phyloP scores from a whole-genome alignment of 2,329 filamentous ascomycete genomes.

The Alternaria sp. region DNA sequence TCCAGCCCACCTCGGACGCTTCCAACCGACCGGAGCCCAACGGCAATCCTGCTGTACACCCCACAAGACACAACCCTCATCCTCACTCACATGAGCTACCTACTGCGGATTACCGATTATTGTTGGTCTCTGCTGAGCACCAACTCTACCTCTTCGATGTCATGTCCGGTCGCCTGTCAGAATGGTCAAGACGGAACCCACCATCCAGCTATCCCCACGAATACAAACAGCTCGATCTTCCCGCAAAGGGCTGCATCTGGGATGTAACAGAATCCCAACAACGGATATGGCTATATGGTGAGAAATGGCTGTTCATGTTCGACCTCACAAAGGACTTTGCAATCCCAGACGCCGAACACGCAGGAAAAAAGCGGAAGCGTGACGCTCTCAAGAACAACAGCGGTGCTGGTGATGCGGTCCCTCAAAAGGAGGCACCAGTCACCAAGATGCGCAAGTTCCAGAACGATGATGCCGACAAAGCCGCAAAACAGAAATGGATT shows the following conservation, averaged over 20 bases:
- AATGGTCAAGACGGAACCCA: conserved; percentile 87
- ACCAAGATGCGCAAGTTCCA: conserved; percentile 60
- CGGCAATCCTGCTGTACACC: conserved; percentile 59
- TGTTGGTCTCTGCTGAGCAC: conserved; percentile 70
- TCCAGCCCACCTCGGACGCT: conserved; percentile 51
- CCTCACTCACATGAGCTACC: conserved; percentile 66
- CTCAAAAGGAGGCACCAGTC: conserved; percentile 57
- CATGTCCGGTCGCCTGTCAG: conserved; percentile 75
- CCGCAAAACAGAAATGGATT: conserved; percentile 38
- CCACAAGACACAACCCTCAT: conserved; percentile 61
- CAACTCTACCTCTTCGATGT: conserved; percentile 82
- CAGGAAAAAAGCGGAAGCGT: conserved; percentile 44
- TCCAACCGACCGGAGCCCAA: conserved; percentile 46
- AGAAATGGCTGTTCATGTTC: conserved; percentile 89
- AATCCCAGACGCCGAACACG: conserved; percentile 27
- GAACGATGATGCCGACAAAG: conserved; percentile 49
- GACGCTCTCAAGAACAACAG: conserved; percentile 50
- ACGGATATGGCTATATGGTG: conserved; percentile 87
- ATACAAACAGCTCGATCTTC: conserved; percentile 77
- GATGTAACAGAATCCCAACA: conserved; percentile 64
- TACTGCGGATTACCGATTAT: conserved; percentile 62
- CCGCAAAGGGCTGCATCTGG: conserved; percentile 86
- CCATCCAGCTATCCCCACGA: conserved; percentile 75
- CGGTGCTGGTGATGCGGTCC: conserved; percentile 65
- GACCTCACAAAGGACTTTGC: conserved; percentile 77